Base-by-base conservation (phyloP, 179 eudicot species). In the Dionaea muscipula region DNA sequence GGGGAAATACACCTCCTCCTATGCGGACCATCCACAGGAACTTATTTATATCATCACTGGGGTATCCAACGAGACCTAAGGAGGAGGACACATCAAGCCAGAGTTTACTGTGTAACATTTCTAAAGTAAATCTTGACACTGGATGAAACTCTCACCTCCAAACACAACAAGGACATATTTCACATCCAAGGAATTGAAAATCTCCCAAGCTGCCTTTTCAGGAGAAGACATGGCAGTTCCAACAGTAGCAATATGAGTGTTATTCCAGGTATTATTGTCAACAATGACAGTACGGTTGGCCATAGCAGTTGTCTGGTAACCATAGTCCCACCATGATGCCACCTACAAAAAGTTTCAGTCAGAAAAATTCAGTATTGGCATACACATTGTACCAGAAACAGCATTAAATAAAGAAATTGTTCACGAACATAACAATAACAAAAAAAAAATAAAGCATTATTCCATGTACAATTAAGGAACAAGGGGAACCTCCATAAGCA, bases 311-410 rank as follows among this genome's bases (percentile, higher is more conserved):
- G 95, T 93, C 75, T 88, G 96, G 72, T 93, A 93, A 61, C 99
- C 99, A 70, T 93, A 93, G 60, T 93, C 99, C 99, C 99, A 93
- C 99, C 99, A 93, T 57, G 96, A 93, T 63, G 94, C 94, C 67
- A 85, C 86, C 94, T 85, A 75, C 68, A 63, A 27, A 46, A 49
- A 24, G 53, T 49, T 11, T 18, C 33, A 14, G 24, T 5, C 25
- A 49, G 10, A 16, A 47, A 47, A 3, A 13, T 47, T 23, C 18
- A n/a, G 7, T n/a, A 8, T 3, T 17, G 21, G 22, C 10, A 8
- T n/a, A 4, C 19, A 18, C 47, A 43, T 43, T 15, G 47, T 4
- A 19, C 22, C 47, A 43, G 47, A 43, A 10, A 43, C 19, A n/a
- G n/a, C n/a, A n/a, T 10, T 8, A 43, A 43, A 16, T 43, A n/a